phyloP scores from a whole-genome alignment of 2,329 filamentous ascomycete species.

The Plenodomus biglobosus region DNA sequence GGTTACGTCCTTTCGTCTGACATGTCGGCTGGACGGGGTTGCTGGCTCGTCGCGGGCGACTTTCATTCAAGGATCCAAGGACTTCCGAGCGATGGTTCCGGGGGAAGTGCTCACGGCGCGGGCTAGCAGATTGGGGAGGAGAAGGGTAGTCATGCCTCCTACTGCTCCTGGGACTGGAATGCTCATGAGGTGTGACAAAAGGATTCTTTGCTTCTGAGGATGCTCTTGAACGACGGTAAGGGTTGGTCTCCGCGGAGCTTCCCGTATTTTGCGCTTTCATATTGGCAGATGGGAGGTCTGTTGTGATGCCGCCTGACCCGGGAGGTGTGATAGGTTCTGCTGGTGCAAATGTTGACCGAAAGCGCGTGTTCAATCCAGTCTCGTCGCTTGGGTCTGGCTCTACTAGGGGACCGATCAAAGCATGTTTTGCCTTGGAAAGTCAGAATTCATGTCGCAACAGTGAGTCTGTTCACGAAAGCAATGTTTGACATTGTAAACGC shows the following conservation, averaged over 20 bases:
- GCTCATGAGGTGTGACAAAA: constrained; percentile 18
- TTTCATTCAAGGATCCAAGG: constrained; percentile 33
- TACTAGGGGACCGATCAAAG: constrained; percentile 69
- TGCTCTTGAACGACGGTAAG: constrained; percentile 44
- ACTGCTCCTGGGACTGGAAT: constrained; percentile 18
- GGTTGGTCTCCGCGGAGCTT: constrained; percentile 47
- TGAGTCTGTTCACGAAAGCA: neutral
- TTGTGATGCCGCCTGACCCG: constrained; percentile 29
- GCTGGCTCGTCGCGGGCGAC: constrained; percentile 39
- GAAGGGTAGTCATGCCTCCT: constrained; percentile 49
- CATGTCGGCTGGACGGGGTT: constrained; percentile 29
- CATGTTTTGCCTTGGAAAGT: constrained; percentile 59
- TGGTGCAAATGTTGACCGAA: constrained; percentile 51
- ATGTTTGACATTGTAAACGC: neutral
- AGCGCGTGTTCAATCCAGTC: constrained; percentile 64
- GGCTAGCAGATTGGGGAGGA: constrained; percentile 59
- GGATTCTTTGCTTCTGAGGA: constrained; percentile 34
- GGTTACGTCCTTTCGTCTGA: constrained; percentile 30
- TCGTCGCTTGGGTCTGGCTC: constrained; percentile 68
- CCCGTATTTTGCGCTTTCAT: constrained; percentile 40
- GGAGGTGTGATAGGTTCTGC: constrained; percentile 38
- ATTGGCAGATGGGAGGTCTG: constrained; percentile 25
- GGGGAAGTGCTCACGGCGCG: constrained; percentile 47
- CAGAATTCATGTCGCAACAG: constrained; percentile 1
- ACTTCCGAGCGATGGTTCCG: constrained; percentile 35